A percentile compares a stretch with the other conserved stretches of the same genome.
Conservation (phyloP, 768 basidiomycete genomes). For the Suillus subaureus region DNA sequence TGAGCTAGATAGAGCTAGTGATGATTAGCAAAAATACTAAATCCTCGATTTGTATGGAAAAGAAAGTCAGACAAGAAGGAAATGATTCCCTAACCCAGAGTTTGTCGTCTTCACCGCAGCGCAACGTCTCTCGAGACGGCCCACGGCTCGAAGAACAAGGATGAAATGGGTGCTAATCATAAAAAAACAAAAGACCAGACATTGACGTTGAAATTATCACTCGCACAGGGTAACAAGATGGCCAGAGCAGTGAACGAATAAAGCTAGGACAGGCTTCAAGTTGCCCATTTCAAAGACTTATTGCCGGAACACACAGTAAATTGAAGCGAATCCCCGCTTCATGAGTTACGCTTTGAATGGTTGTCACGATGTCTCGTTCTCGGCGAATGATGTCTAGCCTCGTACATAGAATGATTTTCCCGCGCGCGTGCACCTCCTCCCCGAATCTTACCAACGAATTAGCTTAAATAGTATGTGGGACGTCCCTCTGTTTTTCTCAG, state of each 20-base stretch:
- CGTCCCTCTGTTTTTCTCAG: background rate
- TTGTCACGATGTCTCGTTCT: no score
- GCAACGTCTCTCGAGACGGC: constrained; percentile 48
- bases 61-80: constrained; percentile 41
- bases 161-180: constrained; percentile 76
- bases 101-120: constrained; percentile 67
- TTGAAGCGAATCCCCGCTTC: no score
- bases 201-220: constrained; percentile 16
- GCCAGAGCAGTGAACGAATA: constrained; percentile 23
- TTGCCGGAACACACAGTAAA: no score
- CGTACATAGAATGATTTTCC: no score
- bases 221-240: constrained; percentile 30
- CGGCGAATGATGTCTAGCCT: no score
- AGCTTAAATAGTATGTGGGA: background rate
- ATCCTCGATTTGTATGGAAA: constrained; percentile 10
- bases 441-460: no score
- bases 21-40: constrained; percentile 15
- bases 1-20: constrained; percentile 69
- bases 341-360: no score
- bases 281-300: constrained; percentile 28
- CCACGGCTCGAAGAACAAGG: constrained; percentile 91
- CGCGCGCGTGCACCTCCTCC: no score
- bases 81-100: constrained; percentile 47
- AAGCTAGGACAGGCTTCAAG: constrained; percentile 22
- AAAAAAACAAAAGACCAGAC: constrained; percentile 1